These are phyloP conservation scores for Cyclotella cryptica DNA, from an alignment of 108 stramenopile genomes.

Conservation along the genomic window DNA sequence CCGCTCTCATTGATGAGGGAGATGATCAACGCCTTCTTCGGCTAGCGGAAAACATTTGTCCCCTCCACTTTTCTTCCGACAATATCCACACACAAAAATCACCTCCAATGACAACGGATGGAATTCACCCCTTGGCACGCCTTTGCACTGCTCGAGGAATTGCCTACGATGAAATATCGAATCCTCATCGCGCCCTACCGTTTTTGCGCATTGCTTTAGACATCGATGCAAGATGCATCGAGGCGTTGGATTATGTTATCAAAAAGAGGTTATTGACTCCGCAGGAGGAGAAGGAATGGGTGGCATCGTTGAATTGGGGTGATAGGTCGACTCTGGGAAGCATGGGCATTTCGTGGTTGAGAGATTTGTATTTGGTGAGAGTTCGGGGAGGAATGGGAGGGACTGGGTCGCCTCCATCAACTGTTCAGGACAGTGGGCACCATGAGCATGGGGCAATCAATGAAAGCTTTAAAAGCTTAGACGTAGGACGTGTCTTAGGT, in stretches of 20 bases:
- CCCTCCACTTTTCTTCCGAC: constrained; percentile 23
- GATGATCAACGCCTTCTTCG: constrained; percentile 48
- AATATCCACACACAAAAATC: not conserved
- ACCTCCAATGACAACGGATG: constrained; percentile 8
- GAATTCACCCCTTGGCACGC: constrained; percentile 74
- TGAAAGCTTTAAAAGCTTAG: not conserved
- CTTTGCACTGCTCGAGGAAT: constrained; percentile 64
- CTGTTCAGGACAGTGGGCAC: not conserved
- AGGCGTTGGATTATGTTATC: constrained; percentile 70
- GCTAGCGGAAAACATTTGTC: constrained; percentile 20
- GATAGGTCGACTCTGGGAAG: constrained; percentile 3
- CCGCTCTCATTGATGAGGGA: constrained; percentile 49
- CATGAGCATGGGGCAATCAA: not conserved
- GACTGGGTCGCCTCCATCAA: not conserved
- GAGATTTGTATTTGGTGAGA: constrained; percentile 67
- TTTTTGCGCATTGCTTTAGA: constrained; percentile 69
- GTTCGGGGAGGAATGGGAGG: constrained; percentile 33
- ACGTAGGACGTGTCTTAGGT: not conserved
- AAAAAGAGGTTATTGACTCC: constrained; percentile 56
- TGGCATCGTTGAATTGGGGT: constrained; percentile 39
- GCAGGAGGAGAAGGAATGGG: constrained; percentile 52
- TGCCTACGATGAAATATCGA: constrained; percentile 72
- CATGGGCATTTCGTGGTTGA: constrained; percentile 60
- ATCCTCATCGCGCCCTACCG: constrained; percentile 68
- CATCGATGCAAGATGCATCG: constrained; percentile 70